Evolutionary conservation across 495 filamentous ascomycete genomes (phyloP), one percentile per base, ranked within the genome.

Genomic region (Collariella sp.): DNA sequence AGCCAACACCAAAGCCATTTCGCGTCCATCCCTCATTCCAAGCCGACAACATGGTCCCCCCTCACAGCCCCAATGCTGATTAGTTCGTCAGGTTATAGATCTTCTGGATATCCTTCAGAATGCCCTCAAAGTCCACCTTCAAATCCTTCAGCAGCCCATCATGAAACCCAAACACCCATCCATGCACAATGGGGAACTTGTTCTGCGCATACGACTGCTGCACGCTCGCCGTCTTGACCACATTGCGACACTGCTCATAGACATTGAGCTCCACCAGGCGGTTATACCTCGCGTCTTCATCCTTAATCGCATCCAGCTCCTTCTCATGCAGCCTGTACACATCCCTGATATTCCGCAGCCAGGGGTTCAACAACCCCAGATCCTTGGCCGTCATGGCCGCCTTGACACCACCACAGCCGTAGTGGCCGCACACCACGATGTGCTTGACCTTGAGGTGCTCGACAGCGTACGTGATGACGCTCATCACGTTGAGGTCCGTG

Each of bases 401-500:
- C 67, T 80, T 79, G 54, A 84, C 78, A 44, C 81, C 81, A 35
- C 81, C 81, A 67, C 81, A 84, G 65, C 76, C 77, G 67, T 81
- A 82, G 68, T 84, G 81, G 9, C 81, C 81, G 65, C 80, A 83
- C 31, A 84, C 77, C 56, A 84, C 73, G 58, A 84, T 79, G 70
- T 83, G 80, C 69, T 83, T 81, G 55, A 82, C 80, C 60, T 79
- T 55, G 19, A 84, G 69, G 54, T 83, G 74, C 54, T 69, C 62
- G 7, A 83, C 79, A 24, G 81, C 81, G 62, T 82, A 84, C 45
- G 80, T 72, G 57, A 84, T 79, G 57, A 82, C 81, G 67, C 72
- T 77, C 73, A 84, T 79, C 48, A 76, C 77, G 64, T 79, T 81
- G 34, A 82, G 72, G 50, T 82, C 79, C 40, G 71, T 79, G 63